Base-by-base conservation (phyloP, 1,284 basidiomycete genomes). In the Heterobasidion occidentale region DNA sequence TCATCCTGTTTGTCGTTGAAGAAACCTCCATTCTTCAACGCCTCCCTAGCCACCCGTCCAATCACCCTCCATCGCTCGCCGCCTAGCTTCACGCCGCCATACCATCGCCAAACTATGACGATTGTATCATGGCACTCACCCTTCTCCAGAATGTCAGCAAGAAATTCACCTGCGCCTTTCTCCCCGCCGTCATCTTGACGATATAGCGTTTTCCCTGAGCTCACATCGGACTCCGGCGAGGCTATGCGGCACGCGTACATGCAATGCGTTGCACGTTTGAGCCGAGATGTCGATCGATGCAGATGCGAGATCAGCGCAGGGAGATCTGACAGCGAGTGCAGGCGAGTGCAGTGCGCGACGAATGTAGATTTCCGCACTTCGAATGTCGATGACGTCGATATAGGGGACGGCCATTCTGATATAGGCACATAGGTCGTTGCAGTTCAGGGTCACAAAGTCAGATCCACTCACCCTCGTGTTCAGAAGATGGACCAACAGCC, bases 31-130 rank as follows among this genome's bases (percentile, higher is more conserved):
- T 61, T 63, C 33, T 67, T 57, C 45, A 81, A 65, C 4, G 79
- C 79, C 53, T 81, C 74, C 66, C 79, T 81, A 17, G 78, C 79
- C 2, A 77, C 77, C 27, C 70, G 62, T 2, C 76, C 77, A 42
- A 82, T 83, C 56, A 76, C 72, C 61, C 73, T 77, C 80, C 80
- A 83, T 36, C 80, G 70, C 56, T 77, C 74, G 3, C 76, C 74
- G 3, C 80, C 80, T 11, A 81, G 69, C 60, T 76, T 69, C 15
- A 77, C 72, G 49, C 79, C 80, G 8, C 79, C 79, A 65, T 81
- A 78, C 79, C 79, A 81, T 51, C 79, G 70, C 58, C 75, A 79
- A 7, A 81, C 79, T 17, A 82, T 74, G 9, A 81, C 69, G 2
- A 77, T 65, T 9, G 76, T 75, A 56, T 78, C 69, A 49, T 74